A percentile compares a stretch with the other conserved stretches of the same genome.
Conservation (phyloP, 495 filamentous ascomycete genomes). For the Hypoxylon crocopeplum region DNA sequence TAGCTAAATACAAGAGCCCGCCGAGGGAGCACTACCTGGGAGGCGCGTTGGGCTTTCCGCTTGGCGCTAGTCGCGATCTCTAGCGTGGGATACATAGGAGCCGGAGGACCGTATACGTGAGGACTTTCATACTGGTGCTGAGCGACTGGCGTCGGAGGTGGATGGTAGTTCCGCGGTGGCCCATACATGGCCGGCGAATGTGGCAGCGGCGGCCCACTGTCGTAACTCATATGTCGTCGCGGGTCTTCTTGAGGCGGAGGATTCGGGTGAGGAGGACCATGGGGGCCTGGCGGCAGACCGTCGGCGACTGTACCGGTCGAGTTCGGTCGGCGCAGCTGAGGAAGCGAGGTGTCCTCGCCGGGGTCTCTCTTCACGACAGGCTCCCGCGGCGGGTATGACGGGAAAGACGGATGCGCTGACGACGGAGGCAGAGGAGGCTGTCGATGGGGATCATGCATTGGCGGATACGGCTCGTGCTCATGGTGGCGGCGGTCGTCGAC, state of each 20-base stretch:
- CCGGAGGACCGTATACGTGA: constrained; percentile 41
- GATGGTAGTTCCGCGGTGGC: constrained; percentile 51
- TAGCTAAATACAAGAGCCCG: constrained; percentile 26
- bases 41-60: constrained; percentile 59
- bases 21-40: constrained; percentile 47
- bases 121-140: constrained; percentile 54
- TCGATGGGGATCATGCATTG: constrained; percentile 58
- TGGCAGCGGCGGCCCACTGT: constrained; percentile 48
- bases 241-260: constrained; percentile 46
- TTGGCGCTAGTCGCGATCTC: constrained; percentile 57
- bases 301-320: constrained; percentile 52
- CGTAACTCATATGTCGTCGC: constrained; percentile 55
- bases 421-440: constrained; percentile 50
- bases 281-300: constrained; percentile 45
- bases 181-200: constrained; percentile 50
- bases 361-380: constrained; percentile 59
- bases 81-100: constrained; percentile 44
- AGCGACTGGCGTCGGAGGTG: constrained; percentile 48
- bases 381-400: constrained; percentile 49
- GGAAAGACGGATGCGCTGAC: constrained; percentile 52
- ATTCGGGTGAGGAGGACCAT: constrained; percentile 41
- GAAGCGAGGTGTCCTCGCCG: constrained; percentile 51
- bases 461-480: constrained; percentile 56
- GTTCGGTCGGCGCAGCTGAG: constrained; percentile 52
- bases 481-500: constrained; percentile 57